Conservation (phyloP, 306 rosid genomes). For the Calophaca sinica region DNA sequence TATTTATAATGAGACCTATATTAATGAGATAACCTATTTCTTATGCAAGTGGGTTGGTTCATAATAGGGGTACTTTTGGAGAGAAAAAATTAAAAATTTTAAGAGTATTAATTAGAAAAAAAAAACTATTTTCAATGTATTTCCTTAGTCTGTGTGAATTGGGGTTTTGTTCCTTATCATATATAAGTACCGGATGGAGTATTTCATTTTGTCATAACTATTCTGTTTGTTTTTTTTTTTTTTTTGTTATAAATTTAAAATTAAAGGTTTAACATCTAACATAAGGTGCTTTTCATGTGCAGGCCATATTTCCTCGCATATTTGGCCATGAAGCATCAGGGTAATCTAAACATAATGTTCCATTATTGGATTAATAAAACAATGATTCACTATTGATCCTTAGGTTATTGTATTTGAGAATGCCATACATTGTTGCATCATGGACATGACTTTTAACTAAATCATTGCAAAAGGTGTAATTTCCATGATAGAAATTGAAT, state of each 20-base stretch:
- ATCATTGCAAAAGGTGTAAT: constrained; percentile 12
- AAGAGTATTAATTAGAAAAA: no score
- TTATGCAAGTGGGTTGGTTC: no score
- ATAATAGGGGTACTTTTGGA: no score
- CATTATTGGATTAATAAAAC: constrained; percentile 18
- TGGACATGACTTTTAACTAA: constrained; percentile 5
- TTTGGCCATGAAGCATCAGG: constrained; percentile 99
- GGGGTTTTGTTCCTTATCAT: no score
- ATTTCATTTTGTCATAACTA: neutral
- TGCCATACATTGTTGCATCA: constrained; percentile 5
- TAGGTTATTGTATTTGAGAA: neutral
- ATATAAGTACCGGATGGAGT: no score
- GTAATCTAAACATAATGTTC: constrained; percentile 50
- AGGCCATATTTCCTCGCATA: constrained; percentile 94
- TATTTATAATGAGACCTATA: no score
- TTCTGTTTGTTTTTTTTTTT: constrained; percentile 13
- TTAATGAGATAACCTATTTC: no score
- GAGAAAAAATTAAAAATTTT: no score
- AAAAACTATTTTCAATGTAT: no score
- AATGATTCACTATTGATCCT: constrained; percentile 15
- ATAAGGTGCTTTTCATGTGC: constrained; percentile 52
- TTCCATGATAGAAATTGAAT: constrained; percentile 23
- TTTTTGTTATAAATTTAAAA: neutral
- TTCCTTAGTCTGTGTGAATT: no score
- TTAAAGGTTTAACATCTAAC: constrained; percentile 29